Evolutionary conservation across 2,329 filamentous ascomycete genomes (phyloP).

Genomic region (Zymoseptoria crescenta): DNA sequence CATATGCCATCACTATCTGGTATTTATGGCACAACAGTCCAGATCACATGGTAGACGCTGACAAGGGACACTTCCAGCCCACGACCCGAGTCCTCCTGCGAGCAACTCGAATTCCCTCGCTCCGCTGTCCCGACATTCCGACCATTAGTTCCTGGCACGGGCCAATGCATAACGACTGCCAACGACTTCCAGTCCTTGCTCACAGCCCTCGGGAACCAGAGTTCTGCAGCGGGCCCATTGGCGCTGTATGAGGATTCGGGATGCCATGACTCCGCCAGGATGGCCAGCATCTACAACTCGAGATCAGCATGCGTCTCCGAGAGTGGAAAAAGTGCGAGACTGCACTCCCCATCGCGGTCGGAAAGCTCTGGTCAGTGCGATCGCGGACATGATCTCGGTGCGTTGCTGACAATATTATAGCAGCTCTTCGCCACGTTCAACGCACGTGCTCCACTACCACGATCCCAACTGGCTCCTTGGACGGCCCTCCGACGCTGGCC

Average conservation of each 20-base stretch:
- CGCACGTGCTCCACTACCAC: background rate
- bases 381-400: background rate
- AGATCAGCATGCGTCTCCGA: background rate
- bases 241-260: conserved; percentile 5
- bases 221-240: conserved; percentile 2
- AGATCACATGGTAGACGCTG: too few species aligned
- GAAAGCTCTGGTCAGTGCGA: background rate
- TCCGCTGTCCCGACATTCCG: background rate
- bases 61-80: background rate
- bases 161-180: conserved; percentile 10
- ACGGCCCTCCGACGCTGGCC: background rate
- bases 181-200: conserved; percentile 13
- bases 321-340: background rate
- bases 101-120: conserved; percentile 6
- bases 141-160: conserved; percentile 7
- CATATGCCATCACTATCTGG: too few species aligned
- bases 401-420: background rate
- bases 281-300: background rate
- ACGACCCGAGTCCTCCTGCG: conserved; percentile 6
- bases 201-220: background rate
- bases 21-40: too few species aligned
- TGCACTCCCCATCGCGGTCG: background rate
- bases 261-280: background rate
- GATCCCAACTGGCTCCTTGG: background rate
- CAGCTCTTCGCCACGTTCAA: background rate